Base-by-base conservation (phyloP, 1,284 basidiomycete genomes). In the Leccinum pseudoinsigne region DNA sequence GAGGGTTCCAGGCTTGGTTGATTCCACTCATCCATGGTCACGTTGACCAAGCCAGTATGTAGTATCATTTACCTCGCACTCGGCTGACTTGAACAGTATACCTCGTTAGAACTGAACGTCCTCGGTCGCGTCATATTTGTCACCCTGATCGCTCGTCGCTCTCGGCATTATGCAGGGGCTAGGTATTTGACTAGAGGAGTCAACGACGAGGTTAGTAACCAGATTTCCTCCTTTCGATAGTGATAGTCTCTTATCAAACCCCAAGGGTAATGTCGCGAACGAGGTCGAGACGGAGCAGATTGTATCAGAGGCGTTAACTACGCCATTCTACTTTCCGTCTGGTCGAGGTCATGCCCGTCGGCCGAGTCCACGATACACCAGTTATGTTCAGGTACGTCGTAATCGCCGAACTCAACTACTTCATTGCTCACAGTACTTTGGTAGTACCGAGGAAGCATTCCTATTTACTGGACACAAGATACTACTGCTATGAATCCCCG, bases 201-300 rank as follows among this genome's bases (percentile, higher is more conserved):
- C 21, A 96, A 98, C 71, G 92, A 96, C 68, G 88, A 94, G 81
- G 92, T 92, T 59, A 8, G 28, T 11, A 3, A 12, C 8, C 12
- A 38, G 3, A n/a, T 55, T 12, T 9, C 14, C 9, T 34, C 0
- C 26, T 21, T 34, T 55, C 6, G n/a, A 21, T 4, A 0, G 45
- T 40, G n/a, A 21, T 4, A 0, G 45, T 40, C 34, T 38, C 51
- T 67, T 54, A 66, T 51, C 55, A 57, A n/a, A n/a, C 7, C 36
- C 31, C 4, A 69, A 96, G 92, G 97, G 97, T 2, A 94, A 98
- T 72, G 97, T 99, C 2, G 97, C 97, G 1, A 99, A 99, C 71
- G 97, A 99, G 77, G 97, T 99, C 2, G 97, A 99, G 77, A 98
- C 96, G 0, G 97, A 99, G 72, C 97, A 99, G 73, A 97, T 99